phyloP scores from a whole-genome alignment of 768 basidiomycete genomes.

The Psilocybe azurescens region DNA sequence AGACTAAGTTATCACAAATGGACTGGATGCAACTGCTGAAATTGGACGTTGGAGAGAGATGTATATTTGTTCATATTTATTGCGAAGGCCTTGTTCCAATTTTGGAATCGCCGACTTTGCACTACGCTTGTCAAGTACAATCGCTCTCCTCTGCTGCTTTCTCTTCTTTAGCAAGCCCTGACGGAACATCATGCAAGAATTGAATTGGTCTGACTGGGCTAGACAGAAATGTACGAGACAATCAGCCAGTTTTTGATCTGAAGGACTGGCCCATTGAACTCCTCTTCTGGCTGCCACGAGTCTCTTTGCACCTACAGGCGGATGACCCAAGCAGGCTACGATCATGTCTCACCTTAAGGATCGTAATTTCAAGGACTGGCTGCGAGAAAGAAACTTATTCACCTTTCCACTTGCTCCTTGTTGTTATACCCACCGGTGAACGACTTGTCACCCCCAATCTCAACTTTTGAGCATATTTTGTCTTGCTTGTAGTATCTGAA shows the following conservation, averaged over 20 bases:
- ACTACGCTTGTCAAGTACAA: no score
- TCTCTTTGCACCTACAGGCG: not conserved
- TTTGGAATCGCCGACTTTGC: not conserved
- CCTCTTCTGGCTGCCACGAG: not conserved
- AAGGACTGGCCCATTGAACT: not conserved
- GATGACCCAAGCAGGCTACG: not conserved
- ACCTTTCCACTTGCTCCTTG: no score
- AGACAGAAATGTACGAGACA: no score
- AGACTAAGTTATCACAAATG: conserved; percentile 6
- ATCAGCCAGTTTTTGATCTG: no score
- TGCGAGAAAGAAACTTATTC: not conserved
- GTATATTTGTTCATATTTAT: conserved; percentile 11
- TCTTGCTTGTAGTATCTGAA: not conserved
- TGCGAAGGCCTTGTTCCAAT: not conserved
- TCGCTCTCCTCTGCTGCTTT: no score
- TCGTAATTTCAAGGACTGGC: not conserved
- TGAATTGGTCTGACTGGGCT: no score
- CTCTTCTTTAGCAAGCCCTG: no score
- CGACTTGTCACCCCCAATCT: not conserved
- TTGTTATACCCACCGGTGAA: not conserved
- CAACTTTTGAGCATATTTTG: no score
- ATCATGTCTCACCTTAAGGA: not conserved
- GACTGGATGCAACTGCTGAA: not conserved
- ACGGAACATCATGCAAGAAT: no score
- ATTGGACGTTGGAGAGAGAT: not conserved